Evolutionary conservation across 169 alveolate species (phyloP).

Genomic region (Cytauxzoon felis): DNA sequence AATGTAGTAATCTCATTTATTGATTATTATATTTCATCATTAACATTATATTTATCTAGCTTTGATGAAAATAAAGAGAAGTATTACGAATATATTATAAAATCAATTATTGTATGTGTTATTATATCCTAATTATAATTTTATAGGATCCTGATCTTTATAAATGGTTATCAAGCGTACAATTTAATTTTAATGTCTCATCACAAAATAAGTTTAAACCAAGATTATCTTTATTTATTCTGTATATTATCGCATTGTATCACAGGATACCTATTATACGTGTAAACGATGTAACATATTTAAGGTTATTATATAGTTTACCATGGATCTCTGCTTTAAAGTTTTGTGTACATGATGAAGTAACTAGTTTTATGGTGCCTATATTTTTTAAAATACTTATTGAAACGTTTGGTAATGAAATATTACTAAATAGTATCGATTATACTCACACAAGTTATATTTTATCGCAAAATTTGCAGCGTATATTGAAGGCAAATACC

Average conservation of each 20-base stretch:
- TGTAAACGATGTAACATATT: conserved; percentile 13
- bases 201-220: conserved; percentile 25
- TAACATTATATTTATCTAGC: background rate
- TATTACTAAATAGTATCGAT: background rate
- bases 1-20: background rate
- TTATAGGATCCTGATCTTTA: conserved; percentile 18
- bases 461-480: background rate
- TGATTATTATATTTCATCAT: background rate
- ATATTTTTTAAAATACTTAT: conserved; percentile 24
- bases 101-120: no score
- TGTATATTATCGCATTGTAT: conserved; percentile 32
- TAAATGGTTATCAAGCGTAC: conserved; percentile 8
- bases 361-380: conserved; percentile 36
- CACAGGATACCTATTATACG: conserved; percentile 43
- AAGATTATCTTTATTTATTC: conserved; percentile 25
- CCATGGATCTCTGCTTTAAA: conserved; percentile 54
- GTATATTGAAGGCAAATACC: background rate
- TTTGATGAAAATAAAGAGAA: no score
- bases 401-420: conserved; percentile 40
- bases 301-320: conserved; percentile 38
- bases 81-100: no score
- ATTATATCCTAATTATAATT: no score
- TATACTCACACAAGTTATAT: background rate
- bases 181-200: background rate
- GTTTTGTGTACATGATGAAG: conserved; percentile 34